These are phyloP conservation scores for Fusarium sp. DNA, from an alignment of 2,329 filamentous ascomycete species.

Conservation along the genomic window DNA sequence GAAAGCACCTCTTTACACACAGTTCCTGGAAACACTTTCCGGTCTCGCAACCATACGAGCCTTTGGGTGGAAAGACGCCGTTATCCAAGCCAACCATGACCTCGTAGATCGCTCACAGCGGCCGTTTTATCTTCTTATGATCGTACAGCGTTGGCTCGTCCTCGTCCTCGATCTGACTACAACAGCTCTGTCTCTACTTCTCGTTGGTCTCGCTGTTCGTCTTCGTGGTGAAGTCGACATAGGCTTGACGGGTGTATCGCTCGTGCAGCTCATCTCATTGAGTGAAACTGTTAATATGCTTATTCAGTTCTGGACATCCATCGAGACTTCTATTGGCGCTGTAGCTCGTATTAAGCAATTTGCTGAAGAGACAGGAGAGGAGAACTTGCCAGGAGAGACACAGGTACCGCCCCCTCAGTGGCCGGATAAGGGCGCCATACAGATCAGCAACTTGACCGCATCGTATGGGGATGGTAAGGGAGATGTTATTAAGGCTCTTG, in stretches of 20 bases:
- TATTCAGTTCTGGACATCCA: conserved; percentile 51
- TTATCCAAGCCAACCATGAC: conserved; percentile 56
- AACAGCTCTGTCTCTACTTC: conserved; percentile 57
- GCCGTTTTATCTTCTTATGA: conserved; percentile 67
- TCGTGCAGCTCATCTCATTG: conserved; percentile 48
- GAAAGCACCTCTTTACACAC: conserved; percentile 54
- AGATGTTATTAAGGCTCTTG: conserved; percentile 31
- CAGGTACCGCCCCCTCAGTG: conserved; percentile 41
- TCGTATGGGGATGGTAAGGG: conserved; percentile 37
- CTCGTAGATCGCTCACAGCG: conserved; percentile 65
- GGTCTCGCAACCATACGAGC: conserved; percentile 64
- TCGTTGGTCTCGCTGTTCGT: conserved; percentile 59
- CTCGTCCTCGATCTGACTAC: conserved; percentile 63
- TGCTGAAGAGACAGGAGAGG: conserved; percentile 42
- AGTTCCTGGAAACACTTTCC: conserved; percentile 58
- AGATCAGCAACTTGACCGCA: conserved; percentile 43
- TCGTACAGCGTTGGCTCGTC: conserved; percentile 67
- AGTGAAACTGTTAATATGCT: conserved; percentile 51
- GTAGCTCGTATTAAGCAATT: conserved; percentile 51
- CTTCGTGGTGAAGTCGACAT: conserved; percentile 43
- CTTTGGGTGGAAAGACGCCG: conserved; percentile 59
- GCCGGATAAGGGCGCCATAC: conserved; percentile 47
- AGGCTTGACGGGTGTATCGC: conserved; percentile 49
- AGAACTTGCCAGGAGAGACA: conserved; percentile 39
- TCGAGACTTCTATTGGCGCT: conserved; percentile 53